Evolutionary conservation across 495 filamentous ascomycete species (phyloP), one percentile per base, ranked within the genome.

Genomic region (Aspergillus wentii): DNA sequence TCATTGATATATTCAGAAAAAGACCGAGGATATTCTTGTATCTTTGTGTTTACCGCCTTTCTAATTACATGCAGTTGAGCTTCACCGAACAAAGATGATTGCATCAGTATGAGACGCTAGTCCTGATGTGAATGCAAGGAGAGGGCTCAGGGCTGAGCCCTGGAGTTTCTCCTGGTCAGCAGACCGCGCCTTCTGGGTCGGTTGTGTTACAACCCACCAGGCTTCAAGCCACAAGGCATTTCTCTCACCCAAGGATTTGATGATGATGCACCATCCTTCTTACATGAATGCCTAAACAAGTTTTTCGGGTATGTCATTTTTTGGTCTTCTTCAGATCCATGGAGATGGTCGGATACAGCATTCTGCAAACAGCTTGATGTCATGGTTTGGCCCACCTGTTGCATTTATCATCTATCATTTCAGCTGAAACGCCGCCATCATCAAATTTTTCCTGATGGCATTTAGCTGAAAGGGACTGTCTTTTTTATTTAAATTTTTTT

Each of bases 121-220:
- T 17, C 55, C 41, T 25, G 13, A 52, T 49, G n/a, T 5, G 25
- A 43, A 47, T 43, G 46, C 43, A 56, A 54, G 50, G 46, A 44
- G 44, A 59, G 52, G 56, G 53, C 33, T 53, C 41, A 56, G 56
- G 50, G 50, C 48, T 50, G 3, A 47, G 41, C 43, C 48, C 46
- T 58, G 54, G 54, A 50, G 47, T 41, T 51, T 40, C 16, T 13
- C 11, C 30, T 22, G 34, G 51, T 55, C 54, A 58, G 48, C 48
- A 40, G 54, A 50, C 29, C 42, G 37, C 38, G 38, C 19, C 38
- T 43, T 40, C 38, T 35, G 31, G 39, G 25, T 28, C 33, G 42
- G n/a, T n/a, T n/a, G n/a, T n/a, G 42, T 30, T 30, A 21, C 32
- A 21, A 41, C 32, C 41, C 29, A 33, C 23, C 45, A 41, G 30